Conservation (phyloP, 306 rosid genomes). For the Dalbergia oliveri region DNA sequence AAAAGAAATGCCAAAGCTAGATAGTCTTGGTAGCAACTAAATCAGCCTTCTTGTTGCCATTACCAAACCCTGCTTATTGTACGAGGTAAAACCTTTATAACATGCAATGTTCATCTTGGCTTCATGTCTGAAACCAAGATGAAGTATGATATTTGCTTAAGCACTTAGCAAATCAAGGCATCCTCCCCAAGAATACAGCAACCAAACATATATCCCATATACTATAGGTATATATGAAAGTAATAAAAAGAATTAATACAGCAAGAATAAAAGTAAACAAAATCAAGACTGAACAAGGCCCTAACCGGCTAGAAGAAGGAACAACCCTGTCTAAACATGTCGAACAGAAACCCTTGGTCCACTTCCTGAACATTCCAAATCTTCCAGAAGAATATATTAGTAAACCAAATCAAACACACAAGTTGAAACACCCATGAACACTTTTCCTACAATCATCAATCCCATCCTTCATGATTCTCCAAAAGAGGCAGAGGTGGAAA, state of each 20-base stretch:
- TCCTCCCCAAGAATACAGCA: not conserved
- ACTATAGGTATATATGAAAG: not conserved
- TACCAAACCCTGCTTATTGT: not conserved
- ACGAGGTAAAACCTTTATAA: not conserved
- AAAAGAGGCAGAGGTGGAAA: not conserved
- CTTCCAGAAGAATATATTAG: not conserved
- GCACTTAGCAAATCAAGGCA: not conserved
- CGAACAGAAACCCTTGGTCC: conserved; percentile 2
- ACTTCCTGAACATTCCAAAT: not conserved
- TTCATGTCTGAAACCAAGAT: not conserved
- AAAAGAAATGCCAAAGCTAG: not conserved
- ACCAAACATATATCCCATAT: not conserved
- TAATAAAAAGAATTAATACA: not conserved
- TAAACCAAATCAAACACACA: conserved; percentile 4
- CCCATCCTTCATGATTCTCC: not conserved
- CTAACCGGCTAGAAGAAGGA: not conserved
- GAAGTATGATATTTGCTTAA: not conserved
- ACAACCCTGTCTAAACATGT: not conserved
- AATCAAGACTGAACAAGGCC: not conserved
- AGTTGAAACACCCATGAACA: not conserved
- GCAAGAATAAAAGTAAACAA: not conserved
- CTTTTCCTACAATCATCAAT: not conserved
- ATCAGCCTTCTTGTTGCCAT: not conserved
- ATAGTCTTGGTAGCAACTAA: not conserved
- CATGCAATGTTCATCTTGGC: not conserved